phyloP scores from a whole-genome alignment of 805 yeast species.

The Cyberlindnera samutprakarnensis region DNA sequence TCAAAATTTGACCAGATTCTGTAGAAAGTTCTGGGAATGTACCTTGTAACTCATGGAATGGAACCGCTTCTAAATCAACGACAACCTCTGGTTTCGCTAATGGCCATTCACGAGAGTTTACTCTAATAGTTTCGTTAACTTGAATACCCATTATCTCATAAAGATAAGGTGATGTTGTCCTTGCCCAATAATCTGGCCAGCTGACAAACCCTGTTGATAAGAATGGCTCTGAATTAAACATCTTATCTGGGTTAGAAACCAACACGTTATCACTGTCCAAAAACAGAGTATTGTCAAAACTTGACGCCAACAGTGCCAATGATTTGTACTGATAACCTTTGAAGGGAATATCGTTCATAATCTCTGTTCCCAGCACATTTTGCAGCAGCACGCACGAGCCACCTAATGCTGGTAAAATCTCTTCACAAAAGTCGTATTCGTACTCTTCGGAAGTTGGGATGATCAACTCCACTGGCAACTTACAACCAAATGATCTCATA shows the following conservation, averaged over 20 bases:
- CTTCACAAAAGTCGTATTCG: conserved; percentile 57
- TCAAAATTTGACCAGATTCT: conserved; percentile 63
- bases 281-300: conserved; percentile 66
- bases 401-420: conserved; percentile 47
- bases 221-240: conserved; percentile 40
- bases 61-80: conserved; percentile 24
- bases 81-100: conserved; percentile 6
- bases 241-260: conserved; percentile 37
- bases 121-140: conserved; percentile 21
- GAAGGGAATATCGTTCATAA: conserved; percentile 41
- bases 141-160: conserved; percentile 43
- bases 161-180: conserved; percentile 56
- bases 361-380: conserved; percentile 52
- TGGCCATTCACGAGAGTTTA: conserved; percentile 19
- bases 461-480: conserved; percentile 63
- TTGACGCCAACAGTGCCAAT: conserved; percentile 64
- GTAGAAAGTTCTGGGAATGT: conserved; percentile 60
- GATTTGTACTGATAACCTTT: conserved; percentile 65
- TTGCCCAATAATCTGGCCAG: conserved; percentile 76
- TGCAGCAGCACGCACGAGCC: conserved; percentile 59
- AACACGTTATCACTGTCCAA: conserved; percentile 71
- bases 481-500: conserved; percentile 42
- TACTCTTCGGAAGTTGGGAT: conserved; percentile 60
- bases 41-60: conserved; percentile 55
- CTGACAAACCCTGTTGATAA: conserved; percentile 43